Evolutionary conservation across 345 rosid genomes (phyloP).

Genomic region (Linum usitatissimum): DNA sequence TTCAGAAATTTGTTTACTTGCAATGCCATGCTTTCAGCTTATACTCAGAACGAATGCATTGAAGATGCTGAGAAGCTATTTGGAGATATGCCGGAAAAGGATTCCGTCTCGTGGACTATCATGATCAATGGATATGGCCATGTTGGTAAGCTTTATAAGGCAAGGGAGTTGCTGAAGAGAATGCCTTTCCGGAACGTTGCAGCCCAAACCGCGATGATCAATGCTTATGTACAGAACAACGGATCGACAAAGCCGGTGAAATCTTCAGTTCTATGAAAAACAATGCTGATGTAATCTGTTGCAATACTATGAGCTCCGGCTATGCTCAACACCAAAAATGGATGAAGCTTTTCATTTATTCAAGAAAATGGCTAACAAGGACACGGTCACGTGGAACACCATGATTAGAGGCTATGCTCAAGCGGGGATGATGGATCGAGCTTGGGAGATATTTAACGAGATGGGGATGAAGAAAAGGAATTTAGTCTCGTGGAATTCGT

Average conservation of each 20-base stretch:
- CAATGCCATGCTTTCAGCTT: constrained; percentile 37
- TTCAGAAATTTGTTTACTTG: constrained; percentile 29
- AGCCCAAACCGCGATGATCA: constrained; percentile 43
- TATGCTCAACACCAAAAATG: constrained; percentile 27
- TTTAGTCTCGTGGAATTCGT: no score
- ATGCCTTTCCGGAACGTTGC: constrained; percentile 58
- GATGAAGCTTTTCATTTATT: constrained; percentile 22
- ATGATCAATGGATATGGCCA: constrained; percentile 31
- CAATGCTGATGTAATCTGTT: constrained; percentile 26
- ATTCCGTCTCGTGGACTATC: constrained; percentile 33
- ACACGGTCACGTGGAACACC: constrained; percentile 36
- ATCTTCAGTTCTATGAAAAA: constrained; percentile 18
- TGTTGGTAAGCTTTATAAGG: constrained; percentile 26
- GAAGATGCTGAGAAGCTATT: constrained; percentile 32
- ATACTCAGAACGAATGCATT: constrained; percentile 12
- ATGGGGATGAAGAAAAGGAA: constrained; percentile 19
- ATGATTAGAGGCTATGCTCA: constrained; percentile 36
- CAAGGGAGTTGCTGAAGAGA: constrained; percentile 23
- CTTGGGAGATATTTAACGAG: constrained; percentile 21
- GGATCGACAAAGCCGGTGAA: constrained; percentile 33
- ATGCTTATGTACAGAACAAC: constrained; percentile 34
- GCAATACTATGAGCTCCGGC: constrained; percentile 32
- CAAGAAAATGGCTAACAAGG: constrained; percentile 27
- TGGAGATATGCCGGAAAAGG: constrained; percentile 28
- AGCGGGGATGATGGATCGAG: constrained; percentile 20